Percentiles rank a stretch among this genome's conserved stretches.
Conservation (phyloP, 331 rosid genomes). For the Quercus phellos region DNA sequence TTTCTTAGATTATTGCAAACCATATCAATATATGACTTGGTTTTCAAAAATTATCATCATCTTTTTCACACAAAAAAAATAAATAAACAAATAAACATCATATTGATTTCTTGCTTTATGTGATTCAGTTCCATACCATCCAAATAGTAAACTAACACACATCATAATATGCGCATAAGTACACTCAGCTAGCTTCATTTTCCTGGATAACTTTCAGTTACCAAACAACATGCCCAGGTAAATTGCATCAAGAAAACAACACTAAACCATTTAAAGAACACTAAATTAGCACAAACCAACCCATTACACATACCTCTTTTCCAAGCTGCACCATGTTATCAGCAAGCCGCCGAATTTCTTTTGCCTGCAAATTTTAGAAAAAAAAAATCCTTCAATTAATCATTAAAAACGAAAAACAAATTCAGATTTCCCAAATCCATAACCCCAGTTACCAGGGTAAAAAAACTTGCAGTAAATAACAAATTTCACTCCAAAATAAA, state of each 20-base stretch:
- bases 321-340: slow-evolving; percentile 92
- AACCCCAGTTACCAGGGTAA: neutral
- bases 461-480: neutral
- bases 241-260: neutral
- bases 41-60: too few relatives aligned
- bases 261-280: neutral
- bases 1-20: neutral
- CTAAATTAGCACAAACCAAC: neutral
- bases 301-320: slow-evolving; percentile 59
- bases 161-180: neutral
- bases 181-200: neutral
- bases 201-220: neutral
- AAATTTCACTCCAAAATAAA: neutral
- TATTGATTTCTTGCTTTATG: too few relatives aligned
- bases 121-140: too few relatives aligned
- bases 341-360: slow-evolving; percentile 81
- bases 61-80: too few relatives aligned
- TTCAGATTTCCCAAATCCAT: neutral
- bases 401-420: neutral
- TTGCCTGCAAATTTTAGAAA: slow-evolving; percentile 48
- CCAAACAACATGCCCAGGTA: neutral
- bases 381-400: neutral
- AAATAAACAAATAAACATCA: too few relatives aligned
- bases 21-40: too few relatives aligned
- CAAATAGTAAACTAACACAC: too few relatives aligned